Evolutionary conservation across 2,329 filamentous ascomycete genomes (phyloP).

Genomic region (Fusarium veterinarium): DNA sequence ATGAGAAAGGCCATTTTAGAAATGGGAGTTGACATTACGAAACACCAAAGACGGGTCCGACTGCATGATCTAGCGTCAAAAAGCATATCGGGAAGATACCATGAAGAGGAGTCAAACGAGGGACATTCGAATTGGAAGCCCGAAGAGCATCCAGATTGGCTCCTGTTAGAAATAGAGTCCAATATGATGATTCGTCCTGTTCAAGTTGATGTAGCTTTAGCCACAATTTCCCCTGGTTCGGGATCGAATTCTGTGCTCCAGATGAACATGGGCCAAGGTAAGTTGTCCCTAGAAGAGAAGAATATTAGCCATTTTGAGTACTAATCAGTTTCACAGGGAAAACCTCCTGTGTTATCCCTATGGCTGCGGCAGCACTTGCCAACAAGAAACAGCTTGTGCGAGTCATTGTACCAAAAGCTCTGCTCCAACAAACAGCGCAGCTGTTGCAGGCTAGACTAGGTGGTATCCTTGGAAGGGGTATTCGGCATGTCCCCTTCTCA

Average conservation of each 20-base stretch:
- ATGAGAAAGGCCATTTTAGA: constrained; percentile 35
- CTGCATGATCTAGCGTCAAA: constrained; percentile 68
- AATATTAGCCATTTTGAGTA: background rate
- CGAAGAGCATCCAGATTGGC: constrained; percentile 67
- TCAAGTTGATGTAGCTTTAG: constrained; percentile 71
- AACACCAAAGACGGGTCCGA: constrained; percentile 46
- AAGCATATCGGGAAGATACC: constrained; percentile 59
- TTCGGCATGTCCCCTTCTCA: constrained; percentile 69
- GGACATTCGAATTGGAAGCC: constrained; percentile 68
- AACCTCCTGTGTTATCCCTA: constrained; percentile 67
- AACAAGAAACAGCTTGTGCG: constrained; percentile 61
- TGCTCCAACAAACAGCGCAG: constrained; percentile 68
- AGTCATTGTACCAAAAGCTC: constrained; percentile 67
- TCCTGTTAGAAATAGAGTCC: constrained; percentile 74
- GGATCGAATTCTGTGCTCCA: constrained; percentile 70
- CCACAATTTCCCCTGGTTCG: constrained; percentile 67
- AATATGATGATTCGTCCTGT: constrained; percentile 70
- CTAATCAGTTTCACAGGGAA: constrained; percentile 56
- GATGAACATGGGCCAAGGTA: constrained; percentile 74
- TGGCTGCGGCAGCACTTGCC: constrained; percentile 60
- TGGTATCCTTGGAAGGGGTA: constrained; percentile 62
- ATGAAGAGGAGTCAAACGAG: constrained; percentile 56
- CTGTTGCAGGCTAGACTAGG: constrained; percentile 66
- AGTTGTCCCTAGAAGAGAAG: background rate
- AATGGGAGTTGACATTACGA: constrained; percentile 36